Base-by-base conservation (phyloP, 352 stramenopile genomes). In the Phytophthora foliorum region DNA sequence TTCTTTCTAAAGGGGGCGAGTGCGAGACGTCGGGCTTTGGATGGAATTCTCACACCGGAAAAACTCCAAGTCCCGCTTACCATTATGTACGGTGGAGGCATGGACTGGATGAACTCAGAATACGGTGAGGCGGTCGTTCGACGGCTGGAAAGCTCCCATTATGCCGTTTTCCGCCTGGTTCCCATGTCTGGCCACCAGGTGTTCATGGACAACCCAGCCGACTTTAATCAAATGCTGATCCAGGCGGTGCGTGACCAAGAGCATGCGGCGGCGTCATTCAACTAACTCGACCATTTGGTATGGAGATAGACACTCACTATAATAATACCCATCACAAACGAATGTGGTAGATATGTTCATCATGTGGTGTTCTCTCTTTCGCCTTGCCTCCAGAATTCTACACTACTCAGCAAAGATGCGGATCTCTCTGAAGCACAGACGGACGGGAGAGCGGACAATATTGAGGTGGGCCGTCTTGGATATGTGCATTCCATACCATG, bases 141-240 rank as follows among this genome's bases (percentile, higher is more conserved):
- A 7, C 67, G 70, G 10, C 59, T 95, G 17, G 78, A 92, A 51
- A 82, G 78, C 56, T 78, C 70, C 8, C 84, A 90, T 41, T 90
- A 92, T 71, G 84, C 84, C 4, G 78, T 80, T 24, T 89, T 93
- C 57, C 77, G 77, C 2, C 77, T 92, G 62, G 85, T 95, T 3
- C 85, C 87, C 17, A 59, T 76, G 4, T 85, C 87, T 0, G 87
- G 87, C 9, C 87, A 95, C 53, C 87, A 95, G 57, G 87, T 95
- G 22, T 95, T 95, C 63, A 93, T 95, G 87, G 87, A 95, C 81
- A 93, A 95, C 67, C 82, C 87, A 2, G 48, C 42, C 17, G 87
- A 90, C 38, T 95, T 95, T 50, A 93, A 93, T 63, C 72, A 79
- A 55, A 83, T 91, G 58, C 32, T 95, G 29, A 78, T 90, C 39